phyloP scores from a whole-genome alignment of 2,329 filamentous ascomycete genomes.

The Colletotrichum somersetense region DNA sequence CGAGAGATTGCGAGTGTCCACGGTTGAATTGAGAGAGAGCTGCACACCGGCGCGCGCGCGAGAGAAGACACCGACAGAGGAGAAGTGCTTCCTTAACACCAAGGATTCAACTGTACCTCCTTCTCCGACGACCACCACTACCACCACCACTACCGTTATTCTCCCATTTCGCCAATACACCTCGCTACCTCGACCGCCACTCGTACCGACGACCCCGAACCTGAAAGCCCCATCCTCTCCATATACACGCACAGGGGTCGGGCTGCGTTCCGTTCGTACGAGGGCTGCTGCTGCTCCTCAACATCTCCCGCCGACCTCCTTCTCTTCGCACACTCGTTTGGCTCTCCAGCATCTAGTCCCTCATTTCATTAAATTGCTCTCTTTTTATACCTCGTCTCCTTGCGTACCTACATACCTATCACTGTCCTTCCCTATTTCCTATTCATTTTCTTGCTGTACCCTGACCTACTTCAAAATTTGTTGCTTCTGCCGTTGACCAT shows the following conservation, averaged over 20 bases:
- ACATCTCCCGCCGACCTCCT: conserved; percentile 36
- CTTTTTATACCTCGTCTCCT: conserved; percentile 26
- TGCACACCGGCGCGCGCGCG: conserved; percentile 12
- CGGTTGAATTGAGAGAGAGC: conserved; percentile 29
- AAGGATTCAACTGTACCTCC: conserved; percentile 2
- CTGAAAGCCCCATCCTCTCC: not conserved
- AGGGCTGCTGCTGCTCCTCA: conserved; percentile 36
- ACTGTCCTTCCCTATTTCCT: conserved; percentile 30
- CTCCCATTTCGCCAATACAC: conserved; percentile 20
- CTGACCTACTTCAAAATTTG: conserved; percentile 17
- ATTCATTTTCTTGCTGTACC: conserved; percentile 29
- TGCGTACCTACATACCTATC: conserved; percentile 12
- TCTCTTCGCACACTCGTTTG: conserved; percentile 42
- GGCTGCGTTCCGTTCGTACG: conserved; percentile 29
- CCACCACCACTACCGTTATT: not conserved
- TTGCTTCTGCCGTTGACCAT: conserved; percentile 15
- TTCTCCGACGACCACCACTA: conserved; percentile 1
- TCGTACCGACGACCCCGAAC: conserved; percentile 27
- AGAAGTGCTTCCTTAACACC: conserved; percentile 24
- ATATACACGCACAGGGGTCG: conserved; percentile 30
- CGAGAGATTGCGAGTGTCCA: conserved; percentile 36
- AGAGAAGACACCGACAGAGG: not conserved
- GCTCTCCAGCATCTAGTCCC: conserved; percentile 36
- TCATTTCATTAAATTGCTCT: conserved; percentile 24
- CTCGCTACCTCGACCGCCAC: conserved; percentile 23